Conservation (phyloP, 2,329 filamentous ascomycete genomes). For the Phialophora expanda region DNA sequence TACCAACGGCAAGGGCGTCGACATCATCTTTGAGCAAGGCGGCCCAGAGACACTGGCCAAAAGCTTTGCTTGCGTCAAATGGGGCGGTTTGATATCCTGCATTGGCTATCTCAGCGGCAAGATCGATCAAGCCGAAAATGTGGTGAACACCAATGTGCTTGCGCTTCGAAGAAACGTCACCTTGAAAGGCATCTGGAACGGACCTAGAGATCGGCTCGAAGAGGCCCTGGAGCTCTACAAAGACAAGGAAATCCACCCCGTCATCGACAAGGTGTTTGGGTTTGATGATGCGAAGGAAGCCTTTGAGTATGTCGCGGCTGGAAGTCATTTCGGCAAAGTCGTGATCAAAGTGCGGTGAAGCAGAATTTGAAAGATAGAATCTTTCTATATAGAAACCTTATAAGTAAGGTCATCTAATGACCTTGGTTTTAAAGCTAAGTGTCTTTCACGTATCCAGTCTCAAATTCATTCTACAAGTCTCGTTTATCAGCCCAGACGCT, state of each 20-base stretch:
- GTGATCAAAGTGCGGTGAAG: constrained; percentile 37
- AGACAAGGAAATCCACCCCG: constrained; percentile 44
- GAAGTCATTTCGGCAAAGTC: constrained; percentile 52
- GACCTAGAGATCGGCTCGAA: constrained; percentile 60
- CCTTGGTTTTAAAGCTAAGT: too few species aligned
- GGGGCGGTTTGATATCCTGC: constrained; percentile 51
- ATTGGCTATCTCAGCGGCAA: constrained; percentile 32
- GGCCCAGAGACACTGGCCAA: constrained; percentile 52
- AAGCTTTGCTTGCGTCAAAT: constrained; percentile 53
- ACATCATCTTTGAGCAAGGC: constrained; percentile 50
- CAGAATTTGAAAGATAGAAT: too few species aligned
- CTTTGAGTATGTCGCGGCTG: constrained; percentile 50
- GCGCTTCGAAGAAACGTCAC: constrained; percentile 58
- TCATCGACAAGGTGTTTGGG: constrained; percentile 47
- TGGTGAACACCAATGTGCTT: constrained; percentile 66
- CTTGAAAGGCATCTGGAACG: constrained; percentile 66
- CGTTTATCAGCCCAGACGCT: too few species aligned
- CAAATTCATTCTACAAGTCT: too few species aligned
- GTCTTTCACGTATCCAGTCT: too few species aligned
- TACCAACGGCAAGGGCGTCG: constrained; percentile 53
- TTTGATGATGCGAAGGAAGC: constrained; percentile 52
- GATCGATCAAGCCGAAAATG: constrained; percentile 47
- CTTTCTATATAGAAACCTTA: too few species aligned
- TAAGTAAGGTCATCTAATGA: too few species aligned
- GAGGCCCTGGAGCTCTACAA: constrained; percentile 46